Base-by-base conservation (phyloP, 2,329 filamentous ascomycete genomes). In the Tetracladium maxilliforme region DNA sequence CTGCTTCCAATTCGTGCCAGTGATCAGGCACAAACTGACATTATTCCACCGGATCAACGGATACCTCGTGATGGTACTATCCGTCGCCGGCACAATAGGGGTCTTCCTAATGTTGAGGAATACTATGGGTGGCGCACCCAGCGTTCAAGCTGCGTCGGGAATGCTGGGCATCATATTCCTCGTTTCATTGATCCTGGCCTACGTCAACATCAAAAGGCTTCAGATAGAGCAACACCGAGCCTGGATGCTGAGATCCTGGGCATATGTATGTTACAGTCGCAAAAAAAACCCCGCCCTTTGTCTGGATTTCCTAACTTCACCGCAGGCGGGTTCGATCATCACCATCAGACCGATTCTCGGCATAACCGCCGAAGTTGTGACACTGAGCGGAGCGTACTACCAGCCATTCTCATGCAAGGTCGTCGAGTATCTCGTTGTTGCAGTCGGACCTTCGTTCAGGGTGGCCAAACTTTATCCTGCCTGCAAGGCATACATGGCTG, bases 211-310 rank as follows among this genome's bases (percentile, higher is more conserved):
- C 41, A 71, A 65, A 40, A 47, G 52, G 3, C 43, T 73, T 3
- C 68, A 73, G 37, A 66, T 78, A 24, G 66, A 73, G 16, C 60
- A 73, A 36, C 70, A 75, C 31, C 55, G 70, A 2, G 64, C 64
- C 4, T 75, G 68, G 69, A 75, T 74, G 69, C 37, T 75, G 16
- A 43, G 70, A 13, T 52, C 59, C 6, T 63, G 60, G 60, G 47
- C 60, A 19, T 58, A 59, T 32, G 52, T 60, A 32, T 29, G 51
- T 41, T 10, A n/a, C n/a, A n/a, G n/a, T n/a, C n/a, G n/a, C n/a
- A n/a, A n/a, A n/a, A n/a, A 18, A 7, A 5, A 8, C 11, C 3
- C 5, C 25, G n/a, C n/a, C n/a, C n/a, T n/a, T n/a, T n/a, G n/a
- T 12, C n/a, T 17, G 12, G 10, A 16, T 10, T 17, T 28, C 14